A percentile compares a stretch with the other conserved stretches of the same genome.
Evolutionary conservation across 495 filamentous ascomycete species (phyloP).

Genomic region (Aspergillus baeticus): DNA sequence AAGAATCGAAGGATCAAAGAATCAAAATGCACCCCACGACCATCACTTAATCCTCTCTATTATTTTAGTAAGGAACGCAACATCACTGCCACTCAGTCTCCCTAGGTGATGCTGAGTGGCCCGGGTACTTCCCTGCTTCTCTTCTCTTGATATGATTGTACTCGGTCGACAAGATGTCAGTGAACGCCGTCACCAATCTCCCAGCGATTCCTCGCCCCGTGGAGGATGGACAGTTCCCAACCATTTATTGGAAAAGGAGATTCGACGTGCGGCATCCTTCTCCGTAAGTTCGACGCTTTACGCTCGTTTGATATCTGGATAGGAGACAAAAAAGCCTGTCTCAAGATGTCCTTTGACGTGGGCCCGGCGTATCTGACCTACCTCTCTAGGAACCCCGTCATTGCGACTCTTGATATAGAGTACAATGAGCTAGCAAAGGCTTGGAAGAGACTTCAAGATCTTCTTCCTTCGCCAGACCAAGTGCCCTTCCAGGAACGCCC

Average conservation of each 20-base stretch:
- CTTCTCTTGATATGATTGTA: constrained; percentile 26
- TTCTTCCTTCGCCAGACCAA: constrained; percentile 32
- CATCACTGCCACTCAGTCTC: neutral
- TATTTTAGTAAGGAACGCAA: neutral
- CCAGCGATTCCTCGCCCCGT: constrained; percentile 10
- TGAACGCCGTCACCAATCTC: constrained; percentile 9
- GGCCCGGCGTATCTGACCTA: neutral
- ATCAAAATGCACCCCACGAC: constrained; percentile 14
- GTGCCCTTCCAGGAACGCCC: constrained; percentile 35
- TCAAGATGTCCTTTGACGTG: neutral
- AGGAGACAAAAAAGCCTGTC: neutral
- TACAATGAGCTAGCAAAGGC: constrained; percentile 42
- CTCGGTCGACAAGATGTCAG: constrained; percentile 20
- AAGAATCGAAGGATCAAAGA: neutral
- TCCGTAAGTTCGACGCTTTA: constrained; percentile 16
- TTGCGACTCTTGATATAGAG: constrained; percentile 45
- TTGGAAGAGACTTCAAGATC: constrained; percentile 42
- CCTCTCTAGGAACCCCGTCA: constrained; percentile 28
- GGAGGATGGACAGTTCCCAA: constrained; percentile 15
- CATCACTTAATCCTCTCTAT: neutral
- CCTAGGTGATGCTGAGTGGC: constrained; percentile 7
- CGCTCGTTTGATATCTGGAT: too few relatives aligned
- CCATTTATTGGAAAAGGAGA: constrained; percentile 22
- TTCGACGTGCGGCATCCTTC: constrained; percentile 21
- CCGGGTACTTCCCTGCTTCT: constrained; percentile 2